Evolutionary conservation across 495 filamentous ascomycete genomes (phyloP).

Genomic region (Podospora anserina): DNA sequence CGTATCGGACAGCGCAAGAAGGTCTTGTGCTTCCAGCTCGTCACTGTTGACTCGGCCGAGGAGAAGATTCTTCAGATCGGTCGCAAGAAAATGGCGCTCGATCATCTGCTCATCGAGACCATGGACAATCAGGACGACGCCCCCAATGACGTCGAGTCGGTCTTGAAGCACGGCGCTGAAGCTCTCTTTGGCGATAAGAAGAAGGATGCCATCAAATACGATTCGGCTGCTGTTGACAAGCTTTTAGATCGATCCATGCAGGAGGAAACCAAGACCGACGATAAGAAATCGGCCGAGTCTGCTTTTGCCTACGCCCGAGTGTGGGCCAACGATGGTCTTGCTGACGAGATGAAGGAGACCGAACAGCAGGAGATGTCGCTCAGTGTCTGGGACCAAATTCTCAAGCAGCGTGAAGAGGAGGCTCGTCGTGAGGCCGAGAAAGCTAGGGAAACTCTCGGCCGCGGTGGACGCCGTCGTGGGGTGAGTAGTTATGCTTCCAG

Average conservation of each 20-base stretch:
- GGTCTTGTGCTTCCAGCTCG: conserved; percentile 89
- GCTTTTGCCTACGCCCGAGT: conserved; percentile 89
- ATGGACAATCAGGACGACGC: conserved; percentile 73
- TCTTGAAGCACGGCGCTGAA: conserved; percentile 82
- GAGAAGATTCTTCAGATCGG: conserved; percentile 97
- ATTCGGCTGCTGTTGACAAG: conserved; percentile 74
- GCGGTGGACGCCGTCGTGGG: conserved; percentile 67
- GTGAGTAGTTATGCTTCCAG: conserved; percentile 36
- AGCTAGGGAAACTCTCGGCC: conserved; percentile 67
- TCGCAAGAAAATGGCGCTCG: conserved; percentile 89
- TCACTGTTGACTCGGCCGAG: conserved; percentile 82
- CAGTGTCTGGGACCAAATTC: conserved; percentile 84
- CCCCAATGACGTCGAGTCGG: conserved; percentile 75
- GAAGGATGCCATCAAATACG: conserved; percentile 67
- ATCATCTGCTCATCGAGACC: conserved; percentile 87
- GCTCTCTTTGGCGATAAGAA: conserved; percentile 78
- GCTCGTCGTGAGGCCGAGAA: conserved; percentile 64
- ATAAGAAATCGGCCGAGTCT: conserved; percentile 60
- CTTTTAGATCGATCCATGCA: conserved; percentile 81
- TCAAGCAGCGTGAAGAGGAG: conserved; percentile 74
- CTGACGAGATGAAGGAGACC: conserved; percentile 56
- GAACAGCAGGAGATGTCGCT: conserved; percentile 51
- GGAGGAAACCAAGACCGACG: conserved; percentile 62
- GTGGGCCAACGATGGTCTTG: conserved; percentile 75
- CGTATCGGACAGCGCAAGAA: conserved; percentile 95